These are phyloP conservation scores for Triticum urartu DNA, from an alignment of 176 grass and related monocot species.

Conservation along the genomic window DNA sequence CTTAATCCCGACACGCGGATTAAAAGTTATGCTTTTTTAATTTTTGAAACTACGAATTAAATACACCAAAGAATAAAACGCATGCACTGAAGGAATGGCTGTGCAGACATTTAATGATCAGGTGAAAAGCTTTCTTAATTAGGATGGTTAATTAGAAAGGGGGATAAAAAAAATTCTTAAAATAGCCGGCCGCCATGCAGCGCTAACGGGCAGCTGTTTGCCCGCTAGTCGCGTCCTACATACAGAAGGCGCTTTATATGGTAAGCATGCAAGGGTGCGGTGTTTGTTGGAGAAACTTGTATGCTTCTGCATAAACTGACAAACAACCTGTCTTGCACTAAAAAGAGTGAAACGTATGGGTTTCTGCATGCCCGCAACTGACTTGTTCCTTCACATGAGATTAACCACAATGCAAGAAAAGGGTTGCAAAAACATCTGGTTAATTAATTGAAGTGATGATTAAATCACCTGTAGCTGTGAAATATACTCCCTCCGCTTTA, in stretches of 20 bases:
- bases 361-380: conserved; percentile 18
- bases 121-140: too few relatives aligned
- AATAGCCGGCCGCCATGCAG: too few relatives aligned
- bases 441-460: not conserved
- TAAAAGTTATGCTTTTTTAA: too few relatives aligned
- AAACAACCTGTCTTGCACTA: conserved; percentile 44
- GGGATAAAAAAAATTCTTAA: too few relatives aligned
- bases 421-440: conserved; percentile 22
- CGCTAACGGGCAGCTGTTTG: too few relatives aligned
- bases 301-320: conserved; percentile 32
- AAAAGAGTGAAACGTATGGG: conserved; percentile 35
- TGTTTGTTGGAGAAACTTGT: conserved; percentile 57
- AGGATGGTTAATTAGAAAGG: too few relatives aligned
- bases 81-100: too few relatives aligned
- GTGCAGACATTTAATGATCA: too few relatives aligned
- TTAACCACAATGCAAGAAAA: conserved; percentile 40
- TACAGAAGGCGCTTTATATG: not conserved
- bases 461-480: not conserved
- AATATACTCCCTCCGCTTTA: not conserved
- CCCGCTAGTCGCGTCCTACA: not conserved
- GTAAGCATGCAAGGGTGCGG: conserved; percentile 30
- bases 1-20: too few relatives aligned
- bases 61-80: too few relatives aligned
- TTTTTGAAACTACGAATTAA: too few relatives aligned
- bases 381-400: conserved; percentile 24